Conservation (phyloP, 176 grass and related monocot species). For the Rhynchospora tenuis region DNA sequence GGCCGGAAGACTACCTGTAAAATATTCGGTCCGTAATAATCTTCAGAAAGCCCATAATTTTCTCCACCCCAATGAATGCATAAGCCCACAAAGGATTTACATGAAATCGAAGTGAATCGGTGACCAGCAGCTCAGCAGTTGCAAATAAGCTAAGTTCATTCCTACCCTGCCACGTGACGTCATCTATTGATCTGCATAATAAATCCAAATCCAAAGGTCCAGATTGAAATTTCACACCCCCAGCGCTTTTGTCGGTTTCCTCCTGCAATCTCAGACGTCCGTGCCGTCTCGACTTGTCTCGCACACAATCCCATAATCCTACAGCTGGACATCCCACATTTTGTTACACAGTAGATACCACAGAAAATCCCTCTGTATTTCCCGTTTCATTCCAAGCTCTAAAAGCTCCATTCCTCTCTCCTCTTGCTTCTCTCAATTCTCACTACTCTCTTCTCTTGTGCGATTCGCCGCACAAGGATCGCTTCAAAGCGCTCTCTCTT, state of each 20-base stretch:
- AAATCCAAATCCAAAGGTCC: not conserved
- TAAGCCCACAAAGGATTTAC: not conserved
- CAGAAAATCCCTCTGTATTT: not conserved
- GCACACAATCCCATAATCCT: not conserved
- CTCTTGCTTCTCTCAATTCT: not conserved
- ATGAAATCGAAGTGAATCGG: too few relatives aligned
- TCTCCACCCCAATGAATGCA: not conserved
- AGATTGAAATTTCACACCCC: not conserved
- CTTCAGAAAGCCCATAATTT: not conserved
- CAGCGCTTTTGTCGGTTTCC: not conserved
- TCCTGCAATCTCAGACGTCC: not conserved
- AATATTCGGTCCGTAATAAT: not conserved
- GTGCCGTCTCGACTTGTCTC: too few relatives aligned
- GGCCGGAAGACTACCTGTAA: too few relatives aligned
- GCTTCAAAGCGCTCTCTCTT: conserved; percentile 15
- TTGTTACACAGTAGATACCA: not conserved
- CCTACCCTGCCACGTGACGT: not conserved
- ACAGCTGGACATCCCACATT: too few relatives aligned
- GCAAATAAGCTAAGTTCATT: not conserved
- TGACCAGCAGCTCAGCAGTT: not conserved
- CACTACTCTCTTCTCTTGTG: not conserved
- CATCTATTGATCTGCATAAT: not conserved
- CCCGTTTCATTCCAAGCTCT: not conserved
- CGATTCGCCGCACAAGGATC: not conserved
- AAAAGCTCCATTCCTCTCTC: not conserved